These are phyloP conservation scores for Ceratobasidium sp. DNA, from an alignment of 1,284 basidiomycete genomes.

Conservation along the genomic window DNA sequence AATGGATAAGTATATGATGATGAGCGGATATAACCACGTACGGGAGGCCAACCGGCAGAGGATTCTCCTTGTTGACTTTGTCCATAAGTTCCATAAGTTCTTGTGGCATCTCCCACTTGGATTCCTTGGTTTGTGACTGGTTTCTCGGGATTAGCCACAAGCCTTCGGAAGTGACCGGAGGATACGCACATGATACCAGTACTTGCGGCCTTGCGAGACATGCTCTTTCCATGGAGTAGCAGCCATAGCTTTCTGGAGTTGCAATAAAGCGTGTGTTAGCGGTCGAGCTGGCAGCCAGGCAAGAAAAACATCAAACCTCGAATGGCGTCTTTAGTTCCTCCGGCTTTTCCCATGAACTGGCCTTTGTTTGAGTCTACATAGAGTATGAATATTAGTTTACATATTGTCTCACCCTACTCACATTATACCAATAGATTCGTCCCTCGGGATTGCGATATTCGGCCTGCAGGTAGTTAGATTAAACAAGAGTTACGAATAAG, in stretches of 20 bases:
- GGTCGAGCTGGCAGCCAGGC: neutral
- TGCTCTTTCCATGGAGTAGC: conserved; percentile 95
- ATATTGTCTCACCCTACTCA: conserved; percentile 7
- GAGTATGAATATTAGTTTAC: neutral
- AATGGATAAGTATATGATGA: neutral
- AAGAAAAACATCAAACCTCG: conserved; percentile 66
- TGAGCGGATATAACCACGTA: neutral
- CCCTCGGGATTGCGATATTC: conserved; percentile 75
- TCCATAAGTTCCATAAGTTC: conserved; percentile 83
- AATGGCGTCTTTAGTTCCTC: conserved; percentile 89
- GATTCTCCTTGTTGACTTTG: conserved; percentile 80
- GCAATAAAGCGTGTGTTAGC: neutral
- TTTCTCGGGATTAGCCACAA: neutral
- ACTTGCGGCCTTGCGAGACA: conserved; percentile 86
- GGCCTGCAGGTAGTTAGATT: conserved; percentile 49
- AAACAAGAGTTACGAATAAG: neutral
- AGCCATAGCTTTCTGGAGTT: conserved; percentile 76
- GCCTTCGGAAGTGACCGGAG: conserved; percentile 9
- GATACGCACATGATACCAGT: conserved; percentile 85
- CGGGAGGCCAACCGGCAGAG: conserved; percentile 42
- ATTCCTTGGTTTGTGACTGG: conserved; percentile 83
- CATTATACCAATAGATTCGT: conserved; percentile 87
- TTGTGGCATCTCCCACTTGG: conserved; percentile 96
- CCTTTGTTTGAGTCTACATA: conserved; percentile 65
- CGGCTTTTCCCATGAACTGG: conserved; percentile 90